These are phyloP conservation scores for Komagataella kurtzmanii DNA, from an alignment of 805 yeast species.

Conservation along the genomic window DNA sequence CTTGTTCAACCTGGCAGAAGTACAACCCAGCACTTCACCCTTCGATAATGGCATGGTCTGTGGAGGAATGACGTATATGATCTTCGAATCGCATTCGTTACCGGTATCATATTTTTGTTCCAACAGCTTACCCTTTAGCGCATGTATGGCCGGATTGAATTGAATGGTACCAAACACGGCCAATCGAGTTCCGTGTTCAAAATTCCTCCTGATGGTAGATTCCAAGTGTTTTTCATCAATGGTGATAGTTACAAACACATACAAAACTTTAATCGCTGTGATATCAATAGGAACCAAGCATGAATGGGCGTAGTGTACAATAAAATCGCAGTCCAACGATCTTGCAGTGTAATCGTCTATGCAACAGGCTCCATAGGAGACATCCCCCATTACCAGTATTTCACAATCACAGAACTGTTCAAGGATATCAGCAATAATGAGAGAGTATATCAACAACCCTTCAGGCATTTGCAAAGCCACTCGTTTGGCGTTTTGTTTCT, in stretches of 20 bases:
- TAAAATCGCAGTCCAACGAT: conserved; percentile 84
- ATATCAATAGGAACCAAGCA: conserved; percentile 93
- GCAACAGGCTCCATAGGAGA: conserved; percentile 97
- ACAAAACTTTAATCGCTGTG: conserved; percentile 82
- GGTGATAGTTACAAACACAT: conserved; percentile 86
- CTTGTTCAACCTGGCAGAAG: conserved; percentile 68
- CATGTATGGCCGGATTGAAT: conserved; percentile 88
- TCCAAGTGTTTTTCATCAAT: conserved; percentile 76
- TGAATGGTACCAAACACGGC: conserved; percentile 95
- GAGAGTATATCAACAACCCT: conserved; percentile 78
- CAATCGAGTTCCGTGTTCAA: conserved; percentile 45
- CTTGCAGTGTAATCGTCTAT: conserved; percentile 94
- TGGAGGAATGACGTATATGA: conserved; percentile 65
- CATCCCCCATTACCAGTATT: conserved; percentile 95
- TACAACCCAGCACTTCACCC: conserved; percentile 95
- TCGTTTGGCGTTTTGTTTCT: conserved; percentile 57
- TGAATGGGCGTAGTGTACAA: conserved; percentile 94
- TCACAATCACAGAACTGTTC: conserved; percentile 86
- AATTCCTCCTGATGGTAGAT: conserved; percentile 63
- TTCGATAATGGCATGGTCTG: conserved; percentile 87
- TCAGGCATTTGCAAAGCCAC: conserved; percentile 98
- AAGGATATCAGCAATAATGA: conserved; percentile 81
- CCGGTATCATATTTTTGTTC: conserved; percentile 8
- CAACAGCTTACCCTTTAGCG: conserved; percentile 48
- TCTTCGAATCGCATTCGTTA: conserved; percentile 14